These are phyloP conservation scores for Quercus tomentella DNA, from an alignment of 331 rosid species.

Conservation along the genomic window DNA sequence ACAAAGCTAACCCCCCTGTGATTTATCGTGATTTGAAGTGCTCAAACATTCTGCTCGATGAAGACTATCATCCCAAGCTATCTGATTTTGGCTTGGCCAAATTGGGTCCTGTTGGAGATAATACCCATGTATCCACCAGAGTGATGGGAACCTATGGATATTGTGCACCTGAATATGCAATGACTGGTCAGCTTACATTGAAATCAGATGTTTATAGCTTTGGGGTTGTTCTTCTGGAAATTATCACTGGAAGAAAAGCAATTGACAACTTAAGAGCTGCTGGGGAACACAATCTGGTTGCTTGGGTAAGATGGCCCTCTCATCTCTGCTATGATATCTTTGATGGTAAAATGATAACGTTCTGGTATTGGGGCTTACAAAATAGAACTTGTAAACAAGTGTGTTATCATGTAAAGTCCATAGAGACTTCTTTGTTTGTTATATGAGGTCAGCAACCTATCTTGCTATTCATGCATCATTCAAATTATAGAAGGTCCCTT, in stretches of 20 bases:
- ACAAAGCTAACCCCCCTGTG: slow-evolving; percentile 41
- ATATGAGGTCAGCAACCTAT: no score
- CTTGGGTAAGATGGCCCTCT: slow-evolving; percentile 27
- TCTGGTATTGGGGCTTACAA: neutral
- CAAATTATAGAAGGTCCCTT: neutral
- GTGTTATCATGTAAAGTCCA: neutral
- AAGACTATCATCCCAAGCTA: slow-evolving; percentile 34
- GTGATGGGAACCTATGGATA: slow-evolving; percentile 50
- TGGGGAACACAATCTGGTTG: slow-evolving; percentile 40
- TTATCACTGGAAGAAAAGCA: slow-evolving; percentile 40
- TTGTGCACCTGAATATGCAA: slow-evolving; percentile 45
- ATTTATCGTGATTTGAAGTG: slow-evolving; percentile 42
- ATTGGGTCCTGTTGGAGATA: slow-evolving; percentile 43
- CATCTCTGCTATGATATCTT: neutral
- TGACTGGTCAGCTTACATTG: slow-evolving; percentile 44
- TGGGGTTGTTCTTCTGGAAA: slow-evolving; percentile 42
- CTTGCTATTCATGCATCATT: neutral
- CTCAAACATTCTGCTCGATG: slow-evolving; percentile 37
- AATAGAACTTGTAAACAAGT: neutral
- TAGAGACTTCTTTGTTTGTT: neutral
- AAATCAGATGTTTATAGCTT: slow-evolving; percentile 46
- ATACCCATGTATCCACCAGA: slow-evolving; percentile 42
- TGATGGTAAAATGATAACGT: neutral
- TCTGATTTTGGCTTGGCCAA: slow-evolving; percentile 46
- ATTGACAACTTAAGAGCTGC: slow-evolving; percentile 31